These are phyloP conservation scores for Pleurotus pulmonarius DNA, from an alignment of 768 basidiomycete genomes.

Conservation along the genomic window DNA sequence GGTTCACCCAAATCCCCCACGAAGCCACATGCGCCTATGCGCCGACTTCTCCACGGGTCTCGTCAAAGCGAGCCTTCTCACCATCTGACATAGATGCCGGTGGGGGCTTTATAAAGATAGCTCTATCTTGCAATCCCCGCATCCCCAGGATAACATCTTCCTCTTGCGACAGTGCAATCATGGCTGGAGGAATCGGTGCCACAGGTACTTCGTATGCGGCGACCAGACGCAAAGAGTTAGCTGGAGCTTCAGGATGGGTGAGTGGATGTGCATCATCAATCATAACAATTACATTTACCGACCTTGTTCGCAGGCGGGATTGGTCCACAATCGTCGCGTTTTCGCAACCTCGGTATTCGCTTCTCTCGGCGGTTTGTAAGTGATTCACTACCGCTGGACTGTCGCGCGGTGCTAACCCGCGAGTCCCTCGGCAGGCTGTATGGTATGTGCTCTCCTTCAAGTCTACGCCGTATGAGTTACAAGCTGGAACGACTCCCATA, in stretches of 20 bases:
- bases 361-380: constrained; percentile 73
- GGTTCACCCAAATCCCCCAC: no score
- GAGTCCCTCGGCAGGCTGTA: constrained; percentile 43
- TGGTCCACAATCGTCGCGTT: constrained; percentile 61
- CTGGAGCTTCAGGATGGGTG: constrained; percentile 69
- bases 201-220: constrained; percentile 26
- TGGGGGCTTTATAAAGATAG: not conserved
- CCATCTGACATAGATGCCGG: not conserved
- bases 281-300: not conserved
- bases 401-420: not conserved
- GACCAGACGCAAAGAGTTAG: constrained; percentile 48
- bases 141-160: not conserved
- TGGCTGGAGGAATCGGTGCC: not conserved
- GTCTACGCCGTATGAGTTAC: not conserved
- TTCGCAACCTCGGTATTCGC: constrained; percentile 74
- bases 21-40: no score
- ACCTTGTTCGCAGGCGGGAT: constrained; percentile 41
- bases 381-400: constrained; percentile 11
- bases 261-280: constrained; percentile 11
- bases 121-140: not conserved
- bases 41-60: no score
- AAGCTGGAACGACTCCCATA: constrained; percentile 14
- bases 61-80: no score
- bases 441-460: constrained; percentile 33
- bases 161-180: not conserved